phyloP scores from a whole-genome alignment of 805 yeast genomes.

The Tetrapisispora taiwanensis region DNA sequence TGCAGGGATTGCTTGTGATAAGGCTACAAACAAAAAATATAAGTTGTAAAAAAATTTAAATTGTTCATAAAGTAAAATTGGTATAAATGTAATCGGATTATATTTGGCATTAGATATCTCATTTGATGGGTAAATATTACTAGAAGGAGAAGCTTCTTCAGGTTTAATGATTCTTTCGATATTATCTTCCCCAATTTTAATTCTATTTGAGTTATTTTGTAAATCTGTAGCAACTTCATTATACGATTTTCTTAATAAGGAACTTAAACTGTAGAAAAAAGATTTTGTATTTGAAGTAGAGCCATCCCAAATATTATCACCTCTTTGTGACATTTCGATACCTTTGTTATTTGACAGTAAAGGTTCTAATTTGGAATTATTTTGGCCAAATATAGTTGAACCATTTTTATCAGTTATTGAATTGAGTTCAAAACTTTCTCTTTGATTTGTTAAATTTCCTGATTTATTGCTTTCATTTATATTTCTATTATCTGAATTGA shows the following conservation, averaged over 20 bases:
- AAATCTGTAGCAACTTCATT: slow-evolving; percentile 29
- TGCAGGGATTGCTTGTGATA: slow-evolving; percentile 85
- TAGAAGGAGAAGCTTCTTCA: slow-evolving; percentile 28
- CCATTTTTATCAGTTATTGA: slow-evolving; percentile 10
- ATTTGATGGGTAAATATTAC: slow-evolving; percentile 32
- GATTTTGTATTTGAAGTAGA: not conserved
- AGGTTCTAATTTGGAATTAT: not conserved
- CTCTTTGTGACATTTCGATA: not conserved
- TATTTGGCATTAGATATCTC: slow-evolving; percentile 92
- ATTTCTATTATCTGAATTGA: slow-evolving; percentile 24
- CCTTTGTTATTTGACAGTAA: not conserved
- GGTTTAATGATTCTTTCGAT: slow-evolving; percentile 34
- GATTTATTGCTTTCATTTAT: slow-evolving; percentile 15
- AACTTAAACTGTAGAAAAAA: not conserved
- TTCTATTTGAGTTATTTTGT: not conserved
- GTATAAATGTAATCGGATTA: slow-evolving; percentile 77
- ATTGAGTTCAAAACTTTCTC: slow-evolving; percentile 24
- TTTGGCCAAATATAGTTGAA: not conserved
- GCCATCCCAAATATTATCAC: not conserved
- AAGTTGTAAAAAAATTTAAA: slow-evolving; percentile 93
- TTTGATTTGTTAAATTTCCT: slow-evolving; percentile 9
- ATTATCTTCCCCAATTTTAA: slow-evolving; percentile 16
- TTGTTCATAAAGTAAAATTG: slow-evolving; percentile 85
- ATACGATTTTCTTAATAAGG: not conserved
- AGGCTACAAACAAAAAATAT: slow-evolving; percentile 84